Evolutionary conservation across 192 early-diverging fungal species (phyloP), one percentile per base, ranked within the genome.

Genomic region (Gigaspora rosea): DNA sequence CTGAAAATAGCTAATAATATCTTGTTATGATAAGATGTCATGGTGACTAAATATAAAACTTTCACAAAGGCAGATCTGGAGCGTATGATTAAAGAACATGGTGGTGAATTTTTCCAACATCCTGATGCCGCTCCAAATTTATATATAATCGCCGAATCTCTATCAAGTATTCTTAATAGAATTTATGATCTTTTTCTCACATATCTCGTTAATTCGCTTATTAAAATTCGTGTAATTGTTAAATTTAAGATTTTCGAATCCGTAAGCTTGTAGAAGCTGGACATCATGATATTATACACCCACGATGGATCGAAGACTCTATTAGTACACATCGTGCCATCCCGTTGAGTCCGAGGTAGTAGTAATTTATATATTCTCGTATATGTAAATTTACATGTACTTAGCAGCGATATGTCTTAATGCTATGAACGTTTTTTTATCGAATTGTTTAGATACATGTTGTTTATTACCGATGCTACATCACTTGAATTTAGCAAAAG

Each of bases 241-340:
- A 49, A 77, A 18, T 33, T 36, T 32, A 75, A 90, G 90, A 87
- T 8, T 61, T 88, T 15, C 84, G 86, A 50, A 81, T 93, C 0
- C 79, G 78, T 47, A 90, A 87, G 50, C 76, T 91, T 32, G 92
- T 87, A 11, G 77, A 80, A 41, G 81, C 78, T 46, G 83, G 80
- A 6, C 56, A 77, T 8, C 80, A 81, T 57, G 88, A 94, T 71
- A 82, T 95, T 51, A 87, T 95, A 8, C 79, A 88, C 49, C 82
- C 91, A 3, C 79, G 82, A 12, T 95, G 90, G 85, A 81, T 95
- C 20, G 36, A 85, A 9, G 91, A 91, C 48, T 94, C 91, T 74
- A 71, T 94, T n/a, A 61, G 67, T 2, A 73, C 75, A 16, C 77
- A 83, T 4, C 67, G 84, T 5, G n/a, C 88, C 18, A 12, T 95